Evolutionary conservation across 805 yeast genomes (phyloP).

Genomic region (Hanseniaspora pseudoguilliermondii): DNA sequence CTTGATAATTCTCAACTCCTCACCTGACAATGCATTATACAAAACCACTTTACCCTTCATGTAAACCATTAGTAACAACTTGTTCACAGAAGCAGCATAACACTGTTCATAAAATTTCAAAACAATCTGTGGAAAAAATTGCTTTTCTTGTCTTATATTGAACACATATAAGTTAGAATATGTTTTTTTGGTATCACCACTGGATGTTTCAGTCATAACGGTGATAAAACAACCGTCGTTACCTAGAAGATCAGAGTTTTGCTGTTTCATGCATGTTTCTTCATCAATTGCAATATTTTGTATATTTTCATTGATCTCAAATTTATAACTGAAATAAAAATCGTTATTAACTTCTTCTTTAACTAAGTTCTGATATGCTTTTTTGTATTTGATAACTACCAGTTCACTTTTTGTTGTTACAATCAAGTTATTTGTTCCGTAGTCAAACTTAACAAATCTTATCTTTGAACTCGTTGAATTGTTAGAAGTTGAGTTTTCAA

Average conservation of each 20-base stretch:
- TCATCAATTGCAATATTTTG: conserved; percentile 22
- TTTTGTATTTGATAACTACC: conserved; percentile 21
- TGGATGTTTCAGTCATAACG: conserved; percentile 18
- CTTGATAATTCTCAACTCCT: conserved; percentile 23
- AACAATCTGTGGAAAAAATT: conserved; percentile 16
- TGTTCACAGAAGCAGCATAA: conserved; percentile 23
- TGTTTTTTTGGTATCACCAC: conserved; percentile 19
- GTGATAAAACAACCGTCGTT: conserved; percentile 27
- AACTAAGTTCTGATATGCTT: conserved; percentile 17
- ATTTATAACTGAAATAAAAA: conserved; percentile 15
- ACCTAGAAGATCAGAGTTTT: conserved; percentile 22
- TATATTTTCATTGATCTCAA: conserved; percentile 12
- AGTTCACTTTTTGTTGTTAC: conserved; percentile 17
- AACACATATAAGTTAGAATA: conserved; percentile 20
- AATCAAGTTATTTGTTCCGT: conserved; percentile 22
- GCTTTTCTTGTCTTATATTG: conserved; percentile 18
- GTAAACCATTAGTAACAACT: conserved; percentile 24
- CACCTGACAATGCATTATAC: conserved; percentile 24
- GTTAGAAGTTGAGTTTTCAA: neutral
- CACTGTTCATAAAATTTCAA: conserved; percentile 21
- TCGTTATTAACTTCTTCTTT: neutral
- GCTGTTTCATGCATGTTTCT: conserved; percentile 21
- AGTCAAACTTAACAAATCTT: conserved; percentile 24
- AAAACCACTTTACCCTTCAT: conserved; percentile 22
- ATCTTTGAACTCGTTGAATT: conserved; percentile 10